Base-by-base conservation (phyloP, 331 rosid species). In the Malus hybrid region DNA sequence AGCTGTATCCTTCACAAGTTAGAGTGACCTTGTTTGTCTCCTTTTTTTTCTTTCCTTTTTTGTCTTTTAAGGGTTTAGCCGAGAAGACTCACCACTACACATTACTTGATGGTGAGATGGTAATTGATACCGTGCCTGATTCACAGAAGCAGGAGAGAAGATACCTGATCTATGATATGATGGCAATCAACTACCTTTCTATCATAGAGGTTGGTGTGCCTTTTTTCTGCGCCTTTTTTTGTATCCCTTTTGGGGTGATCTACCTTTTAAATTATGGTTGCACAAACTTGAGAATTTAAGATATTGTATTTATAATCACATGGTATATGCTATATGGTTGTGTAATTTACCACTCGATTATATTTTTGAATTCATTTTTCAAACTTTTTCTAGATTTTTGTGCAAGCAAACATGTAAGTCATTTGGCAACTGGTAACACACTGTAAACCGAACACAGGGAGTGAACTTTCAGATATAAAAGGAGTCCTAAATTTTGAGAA, bases 71-170 rank as follows among this genome's bases (percentile, higher is more conserved):
- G 98, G 91, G 79, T 64, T 69, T 79, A 76, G 86, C 80, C 1
- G 96, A 91, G 80, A 93, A 85, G 86, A 85, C 86, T 48, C 98
- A 93, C 77, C 96, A 93, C 85, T 91, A 67, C 74, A 89, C 97
- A 13, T 83, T 93, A 76, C 97, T 93, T 78, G 98, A 93, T 80
- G 98, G 98, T 77, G 98, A 93, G 87, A 93, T 93, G 98, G 79
- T 93, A 74, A 91, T 93, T 73, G 98, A 93, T 80, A 91, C 87
- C 16, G 65, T 93, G 82, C 98, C 98, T 10, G 93, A 90, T 81
- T 87, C 98, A 39, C 79, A 68, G 74, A 93, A 87, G 87, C 93
- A 93, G 79, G 98, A 91, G 87, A 85, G 98, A 80, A 88, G 98
- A 91, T 93, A 93, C 78, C 97, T 93, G 34, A 93, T 93, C 69